A percentile compares a stretch with the other conserved stretches of the same genome.
These are phyloP conservation scores for Poa annua DNA, from an alignment of 176 grass and related monocot species.

Conservation along the genomic window DNA sequence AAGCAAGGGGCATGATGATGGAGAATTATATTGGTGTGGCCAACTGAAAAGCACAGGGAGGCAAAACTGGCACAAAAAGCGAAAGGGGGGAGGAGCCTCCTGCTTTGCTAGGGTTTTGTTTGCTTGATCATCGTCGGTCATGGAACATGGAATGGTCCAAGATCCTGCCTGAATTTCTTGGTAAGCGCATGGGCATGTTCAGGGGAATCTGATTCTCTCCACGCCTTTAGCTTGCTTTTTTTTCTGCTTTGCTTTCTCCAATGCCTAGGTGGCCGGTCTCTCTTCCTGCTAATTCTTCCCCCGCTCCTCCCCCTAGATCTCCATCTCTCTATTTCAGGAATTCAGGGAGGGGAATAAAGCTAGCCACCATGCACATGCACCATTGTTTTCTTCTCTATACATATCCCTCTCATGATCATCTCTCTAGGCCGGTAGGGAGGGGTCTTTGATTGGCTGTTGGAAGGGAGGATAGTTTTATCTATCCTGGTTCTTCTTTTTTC, in stretches of 20 bases:
- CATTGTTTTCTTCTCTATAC: background rate
- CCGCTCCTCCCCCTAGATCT: background rate
- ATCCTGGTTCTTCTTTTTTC: background rate
- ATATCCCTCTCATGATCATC: conserved; percentile 15
- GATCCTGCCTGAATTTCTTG: conserved; percentile 34
- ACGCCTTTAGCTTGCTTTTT: conserved; percentile 14
- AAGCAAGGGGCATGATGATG: conserved; percentile 24
- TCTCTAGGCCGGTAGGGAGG: conserved; percentile 17
- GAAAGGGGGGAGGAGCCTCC: background rate
- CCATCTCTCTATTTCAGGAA: background rate
- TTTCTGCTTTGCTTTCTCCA: conserved; percentile 25
- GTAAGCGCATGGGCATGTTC: conserved; percentile 31
- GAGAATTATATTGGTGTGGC: conserved; percentile 19
- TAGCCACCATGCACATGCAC: conserved; percentile 13
- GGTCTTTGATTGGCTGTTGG: conserved; percentile 20
- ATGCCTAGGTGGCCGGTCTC: conserved; percentile 25
- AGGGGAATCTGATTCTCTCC: conserved; percentile 34
- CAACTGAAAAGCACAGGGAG: conserved; percentile 17
- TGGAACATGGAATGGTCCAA: conserved; percentile 33
- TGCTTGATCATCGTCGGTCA: conserved; percentile 12
- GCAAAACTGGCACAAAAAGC: conserved; percentile 34
- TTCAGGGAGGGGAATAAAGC: background rate
- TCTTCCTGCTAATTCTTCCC: background rate
- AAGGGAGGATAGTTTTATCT: background rate
- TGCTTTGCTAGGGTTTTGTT: conserved; percentile 31